Percentiles rank a stretch among this genome's conserved stretches.
These are phyloP conservation scores for Saturnispora serradocipensis DNA, from an alignment of 805 yeast genomes.

Conservation along the genomic window DNA sequence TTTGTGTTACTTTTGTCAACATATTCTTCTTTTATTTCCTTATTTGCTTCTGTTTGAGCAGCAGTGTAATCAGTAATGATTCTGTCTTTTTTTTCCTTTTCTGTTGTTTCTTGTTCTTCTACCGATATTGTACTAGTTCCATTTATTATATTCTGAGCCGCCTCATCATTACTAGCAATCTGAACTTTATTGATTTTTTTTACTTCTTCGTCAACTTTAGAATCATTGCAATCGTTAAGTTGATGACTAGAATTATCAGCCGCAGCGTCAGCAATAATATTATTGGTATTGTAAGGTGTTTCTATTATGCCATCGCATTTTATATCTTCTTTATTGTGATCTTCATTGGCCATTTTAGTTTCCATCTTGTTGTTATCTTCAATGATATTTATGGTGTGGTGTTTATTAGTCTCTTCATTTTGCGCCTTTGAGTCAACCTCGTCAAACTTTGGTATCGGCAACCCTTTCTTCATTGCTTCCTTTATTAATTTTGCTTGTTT, in stretches of 20 bases:
- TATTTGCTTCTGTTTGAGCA: not conserved
- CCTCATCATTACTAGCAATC: not conserved
- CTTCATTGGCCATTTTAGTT: not conserved
- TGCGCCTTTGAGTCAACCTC: not conserved
- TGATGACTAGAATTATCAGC: not conserved
- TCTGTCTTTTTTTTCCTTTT: not conserved
- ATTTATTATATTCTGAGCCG: too few species aligned
- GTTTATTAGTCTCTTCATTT: not conserved
- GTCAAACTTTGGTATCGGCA: constrained; percentile 1
- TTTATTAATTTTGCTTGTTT: constrained; percentile 12
- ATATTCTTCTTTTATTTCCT: not conserved
- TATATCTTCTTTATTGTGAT: not conserved
- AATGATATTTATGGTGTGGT: not conserved
- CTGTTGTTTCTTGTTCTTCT: not conserved
- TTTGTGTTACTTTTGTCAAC: not conserved
- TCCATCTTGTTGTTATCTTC: not conserved
- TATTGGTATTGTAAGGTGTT: not conserved
- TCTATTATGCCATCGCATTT: not conserved
- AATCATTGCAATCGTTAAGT: too few species aligned
- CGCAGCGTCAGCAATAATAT: not conserved
- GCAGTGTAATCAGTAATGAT: too few species aligned
- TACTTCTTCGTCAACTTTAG: not conserved
- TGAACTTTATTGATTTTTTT: not conserved
- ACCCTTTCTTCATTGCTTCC: constrained; percentile 6
- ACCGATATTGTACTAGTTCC: not conserved